These are phyloP conservation scores for Penicillium pancosmium DNA, from an alignment of 495 filamentous ascomycete species.

Conservation along the genomic window DNA sequence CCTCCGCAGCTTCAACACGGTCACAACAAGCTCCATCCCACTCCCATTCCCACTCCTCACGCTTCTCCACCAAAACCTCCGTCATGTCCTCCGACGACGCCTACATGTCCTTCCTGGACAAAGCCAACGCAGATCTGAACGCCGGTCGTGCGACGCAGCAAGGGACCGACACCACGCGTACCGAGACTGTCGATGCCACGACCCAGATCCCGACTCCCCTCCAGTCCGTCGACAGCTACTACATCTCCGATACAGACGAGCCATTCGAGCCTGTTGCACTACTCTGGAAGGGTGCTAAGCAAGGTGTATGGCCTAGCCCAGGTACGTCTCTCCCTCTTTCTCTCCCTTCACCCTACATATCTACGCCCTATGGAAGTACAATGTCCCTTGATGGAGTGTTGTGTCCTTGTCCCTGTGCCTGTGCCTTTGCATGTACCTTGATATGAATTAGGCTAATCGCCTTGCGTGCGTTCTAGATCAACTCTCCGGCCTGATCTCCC, in stretches of 20 bases:
- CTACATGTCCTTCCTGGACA: conserved; percentile 80
- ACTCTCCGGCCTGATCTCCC: conserved; percentile 44
- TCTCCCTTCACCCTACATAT: conserved; percentile 12
- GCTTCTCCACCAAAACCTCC: conserved; percentile 28
- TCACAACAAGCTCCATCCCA: conserved; percentile 1
- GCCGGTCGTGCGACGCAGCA: conserved; percentile 35
- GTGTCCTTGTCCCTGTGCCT: not conserved
- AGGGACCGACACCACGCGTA: conserved; percentile 41
- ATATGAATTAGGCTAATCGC: conserved; percentile 13
- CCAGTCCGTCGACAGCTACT: conserved; percentile 61
- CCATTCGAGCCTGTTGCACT: conserved; percentile 77
- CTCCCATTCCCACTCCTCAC: conserved; percentile 3
- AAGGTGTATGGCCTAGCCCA: conserved; percentile 60
- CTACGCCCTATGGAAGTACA: not conserved
- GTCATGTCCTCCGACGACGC: conserved; percentile 77
- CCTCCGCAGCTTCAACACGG: conserved; percentile 13
- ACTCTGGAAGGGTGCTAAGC: conserved; percentile 56
- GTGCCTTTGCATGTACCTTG: not conserved
- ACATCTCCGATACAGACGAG: conserved; percentile 81
- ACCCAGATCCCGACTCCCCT: conserved; percentile 59
- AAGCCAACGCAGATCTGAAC: conserved; percentile 73
- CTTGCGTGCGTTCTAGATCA: conserved; percentile 26
- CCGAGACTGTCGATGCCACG: conserved; percentile 52
- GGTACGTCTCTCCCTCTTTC: conserved; percentile 40
- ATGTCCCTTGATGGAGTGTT: conserved; percentile 7